Percentiles rank a stretch among this genome's conserved stretches.
Evolutionary conservation across 129 eudicot species (phyloP).

Genomic region (Heracleum sosnowskyi): DNA sequence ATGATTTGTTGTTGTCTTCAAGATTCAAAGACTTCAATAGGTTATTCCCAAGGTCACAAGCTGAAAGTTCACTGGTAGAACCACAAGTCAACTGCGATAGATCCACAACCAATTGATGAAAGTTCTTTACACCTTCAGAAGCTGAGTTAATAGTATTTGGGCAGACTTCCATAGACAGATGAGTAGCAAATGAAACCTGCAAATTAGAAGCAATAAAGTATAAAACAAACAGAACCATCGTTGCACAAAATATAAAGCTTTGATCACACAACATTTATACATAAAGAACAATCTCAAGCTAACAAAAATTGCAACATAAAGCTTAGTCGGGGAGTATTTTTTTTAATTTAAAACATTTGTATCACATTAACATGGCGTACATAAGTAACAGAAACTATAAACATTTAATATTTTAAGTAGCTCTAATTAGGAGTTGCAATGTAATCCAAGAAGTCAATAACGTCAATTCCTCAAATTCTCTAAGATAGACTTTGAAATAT

Average conservation of each 20-base stretch:
- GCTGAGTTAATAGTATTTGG: constrained; percentile 25
- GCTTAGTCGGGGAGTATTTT: too few relatives aligned
- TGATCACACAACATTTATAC: not conserved
- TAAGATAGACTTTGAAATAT: too few relatives aligned
- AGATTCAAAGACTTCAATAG: constrained; percentile 32
- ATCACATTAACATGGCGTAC: not conserved
- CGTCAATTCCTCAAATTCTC: not conserved
- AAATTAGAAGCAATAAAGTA: not conserved
- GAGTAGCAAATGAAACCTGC: constrained; percentile 15
- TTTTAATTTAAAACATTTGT: too few relatives aligned
- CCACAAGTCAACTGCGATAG: constrained; percentile 19
- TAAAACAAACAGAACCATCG: not conserved
- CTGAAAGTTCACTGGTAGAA: constrained; percentile 21
- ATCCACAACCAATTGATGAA: constrained; percentile 21
- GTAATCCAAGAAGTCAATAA: not conserved
- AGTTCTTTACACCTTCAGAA: constrained; percentile 30
- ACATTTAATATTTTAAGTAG: too few relatives aligned
- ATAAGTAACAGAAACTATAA: too few relatives aligned
- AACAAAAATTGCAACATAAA: not conserved
- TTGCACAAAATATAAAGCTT: not conserved
- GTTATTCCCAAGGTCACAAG: constrained; percentile 36
- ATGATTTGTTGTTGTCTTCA: constrained; percentile 26
- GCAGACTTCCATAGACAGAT: constrained; percentile 46
- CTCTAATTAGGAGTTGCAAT: not conserved
- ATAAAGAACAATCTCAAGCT: not conserved